These are phyloP conservation scores for Leishmania aethiopica DNA, from an alignment of 208 protist species.

Conservation along the genomic window DNA sequence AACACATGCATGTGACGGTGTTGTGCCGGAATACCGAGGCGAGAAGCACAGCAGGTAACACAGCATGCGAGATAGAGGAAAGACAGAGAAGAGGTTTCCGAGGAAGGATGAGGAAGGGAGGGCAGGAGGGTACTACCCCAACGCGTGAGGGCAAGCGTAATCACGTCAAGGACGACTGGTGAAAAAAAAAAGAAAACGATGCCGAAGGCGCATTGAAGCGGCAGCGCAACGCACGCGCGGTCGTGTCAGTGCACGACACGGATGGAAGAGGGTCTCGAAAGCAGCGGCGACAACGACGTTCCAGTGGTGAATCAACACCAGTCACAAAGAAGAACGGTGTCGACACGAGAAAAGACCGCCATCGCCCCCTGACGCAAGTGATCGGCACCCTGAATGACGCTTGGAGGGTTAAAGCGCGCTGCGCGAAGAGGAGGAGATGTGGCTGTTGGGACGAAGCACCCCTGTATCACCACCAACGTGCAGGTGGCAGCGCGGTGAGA, in stretches of 20 bases:
- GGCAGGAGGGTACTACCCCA: neutral
- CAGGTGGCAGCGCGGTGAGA: constrained; percentile 7
- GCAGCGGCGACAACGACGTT: neutral
- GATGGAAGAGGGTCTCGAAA: neutral
- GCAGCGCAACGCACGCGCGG: neutral
- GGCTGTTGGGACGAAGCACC: constrained; percentile 9
- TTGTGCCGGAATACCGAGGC: neutral
- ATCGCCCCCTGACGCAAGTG: neutral
- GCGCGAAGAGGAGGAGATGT: constrained; percentile 8
- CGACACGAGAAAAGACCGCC: neutral
- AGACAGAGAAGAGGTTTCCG: neutral
- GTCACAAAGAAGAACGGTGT: no score
- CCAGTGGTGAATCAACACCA: no score
- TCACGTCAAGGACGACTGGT: neutral
- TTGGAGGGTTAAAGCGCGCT: constrained; percentile 19
- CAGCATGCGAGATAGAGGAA: neutral
- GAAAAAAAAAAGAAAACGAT: neutral
- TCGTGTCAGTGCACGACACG: neutral
- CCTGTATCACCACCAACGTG: neutral
- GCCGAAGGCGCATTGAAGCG: neutral
- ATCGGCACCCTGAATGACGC: neutral
- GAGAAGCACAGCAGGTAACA: neutral
- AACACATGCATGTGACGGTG: neutral
- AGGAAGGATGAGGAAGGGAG: neutral
- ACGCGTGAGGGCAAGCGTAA: neutral